phyloP scores from a whole-genome alignment of 2,329 filamentous ascomycete genomes.

The Nothophoma quercina region DNA sequence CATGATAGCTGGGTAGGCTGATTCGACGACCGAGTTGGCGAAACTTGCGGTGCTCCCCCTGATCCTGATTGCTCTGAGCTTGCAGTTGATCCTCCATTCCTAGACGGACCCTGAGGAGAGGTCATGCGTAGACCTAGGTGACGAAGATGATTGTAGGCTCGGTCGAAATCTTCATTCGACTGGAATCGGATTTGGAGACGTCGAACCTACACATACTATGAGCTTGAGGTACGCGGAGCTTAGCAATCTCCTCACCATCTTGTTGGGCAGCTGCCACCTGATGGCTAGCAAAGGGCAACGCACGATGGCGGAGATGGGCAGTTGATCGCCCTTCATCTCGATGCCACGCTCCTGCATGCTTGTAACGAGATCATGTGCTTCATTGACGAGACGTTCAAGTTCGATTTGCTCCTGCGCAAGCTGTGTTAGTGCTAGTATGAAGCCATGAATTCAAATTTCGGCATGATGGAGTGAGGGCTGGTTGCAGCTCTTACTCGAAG shows the following conservation, averaged over 20 bases:
- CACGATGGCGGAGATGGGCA: constrained; percentile 55
- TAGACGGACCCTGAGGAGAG: constrained; percentile 15
- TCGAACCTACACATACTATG: constrained; percentile 44
- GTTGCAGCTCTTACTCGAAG: constrained; percentile 49
- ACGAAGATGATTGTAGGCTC: constrained; percentile 41
- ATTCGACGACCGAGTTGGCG: constrained; percentile 1
- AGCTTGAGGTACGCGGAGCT: constrained; percentile 2
- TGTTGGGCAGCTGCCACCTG: constrained; percentile 48
- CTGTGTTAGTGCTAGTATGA: constrained; percentile 13
- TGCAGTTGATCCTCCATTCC: constrained; percentile 22
- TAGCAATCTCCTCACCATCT: constrained; percentile 37
- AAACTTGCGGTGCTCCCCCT: background rate
- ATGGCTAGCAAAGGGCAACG: constrained; percentile 52
- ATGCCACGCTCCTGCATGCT: constrained; percentile 34
- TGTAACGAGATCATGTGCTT: constrained; percentile 28
- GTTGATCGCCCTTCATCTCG: constrained; percentile 47
- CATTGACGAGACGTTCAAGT: constrained; percentile 31
- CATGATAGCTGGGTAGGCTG: constrained; percentile 29
- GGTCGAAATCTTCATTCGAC: constrained; percentile 48
- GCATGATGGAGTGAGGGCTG: background rate
- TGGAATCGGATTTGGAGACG: constrained; percentile 56
- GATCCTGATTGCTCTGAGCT: constrained; percentile 1
- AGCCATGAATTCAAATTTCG: background rate
- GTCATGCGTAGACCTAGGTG: constrained; percentile 45
- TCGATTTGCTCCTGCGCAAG: constrained; percentile 32